Evolutionary conservation across 2,329 filamentous ascomycete species (phyloP).

Genomic region (Paraphaeosphaeria minitans): DNA sequence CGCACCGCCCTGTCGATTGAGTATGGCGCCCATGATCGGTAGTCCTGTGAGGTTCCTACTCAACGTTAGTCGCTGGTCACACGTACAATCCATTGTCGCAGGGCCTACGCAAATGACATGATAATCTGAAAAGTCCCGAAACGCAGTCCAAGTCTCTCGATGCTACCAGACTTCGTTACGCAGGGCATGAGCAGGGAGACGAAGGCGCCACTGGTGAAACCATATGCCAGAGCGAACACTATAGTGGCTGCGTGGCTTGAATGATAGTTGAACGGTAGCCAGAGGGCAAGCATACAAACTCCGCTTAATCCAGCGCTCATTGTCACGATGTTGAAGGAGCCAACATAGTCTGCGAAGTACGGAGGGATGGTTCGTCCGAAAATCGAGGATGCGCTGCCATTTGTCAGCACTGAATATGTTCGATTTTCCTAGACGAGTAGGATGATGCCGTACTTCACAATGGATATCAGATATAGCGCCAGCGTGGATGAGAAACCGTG

Average conservation of each 20-base stretch:
- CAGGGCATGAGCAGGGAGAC: constrained; percentile 18
- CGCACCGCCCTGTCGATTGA: not conserved
- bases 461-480: constrained; percentile 13
- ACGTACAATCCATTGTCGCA: not conserved
- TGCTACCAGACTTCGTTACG: constrained; percentile 12
- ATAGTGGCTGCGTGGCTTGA: constrained; percentile 12
- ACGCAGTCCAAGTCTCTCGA: constrained; percentile 10
- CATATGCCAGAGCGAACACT: constrained; percentile 18
- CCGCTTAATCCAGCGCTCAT: not conserved
- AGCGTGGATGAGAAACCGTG: constrained; percentile 11
- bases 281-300: constrained; percentile 15
- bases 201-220: constrained; percentile 17
- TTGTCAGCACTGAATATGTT: not conserved
- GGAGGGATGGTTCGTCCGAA: constrained; percentile 14
- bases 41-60: constrained; percentile 10
- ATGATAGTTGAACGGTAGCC: constrained; percentile 18
- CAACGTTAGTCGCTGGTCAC: not conserved
- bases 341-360: constrained; percentile 10
- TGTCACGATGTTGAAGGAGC: constrained; percentile 13
- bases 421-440: not conserved
- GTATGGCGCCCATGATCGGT: constrained; percentile 9
- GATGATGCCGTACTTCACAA: constrained; percentile 11
- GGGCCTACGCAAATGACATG: constrained; percentile 5
- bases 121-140: constrained; percentile 15
- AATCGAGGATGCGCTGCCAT: constrained; percentile 10